phyloP scores from a whole-genome alignment of 108 stramenopile species.

The Skeletonema grethae region DNA sequence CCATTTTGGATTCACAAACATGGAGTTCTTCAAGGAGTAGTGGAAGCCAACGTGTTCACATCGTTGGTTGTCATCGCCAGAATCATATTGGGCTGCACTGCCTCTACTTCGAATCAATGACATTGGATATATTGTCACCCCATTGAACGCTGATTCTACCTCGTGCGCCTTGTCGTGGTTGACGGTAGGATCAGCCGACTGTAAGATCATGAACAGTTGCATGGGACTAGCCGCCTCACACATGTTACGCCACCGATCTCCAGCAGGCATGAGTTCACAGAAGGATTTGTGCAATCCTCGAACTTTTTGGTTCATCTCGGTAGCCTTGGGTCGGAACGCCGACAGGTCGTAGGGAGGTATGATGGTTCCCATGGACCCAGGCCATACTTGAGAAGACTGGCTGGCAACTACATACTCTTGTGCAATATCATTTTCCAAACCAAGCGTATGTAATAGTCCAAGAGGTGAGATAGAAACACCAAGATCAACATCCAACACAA shows the following conservation, averaged over 20 bases:
- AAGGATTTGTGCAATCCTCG: slow-evolving; percentile 44
- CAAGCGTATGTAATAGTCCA: slow-evolving; percentile 52
- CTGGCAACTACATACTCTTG: slow-evolving; percentile 41
- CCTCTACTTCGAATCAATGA: slow-evolving; percentile 33
- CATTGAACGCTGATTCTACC: slow-evolving; percentile 52
- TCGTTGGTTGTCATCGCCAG: slow-evolving; percentile 52
- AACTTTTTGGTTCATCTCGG: slow-evolving; percentile 27
- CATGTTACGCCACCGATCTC: slow-evolving; percentile 59
- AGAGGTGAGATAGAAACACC: slow-evolving; percentile 44
- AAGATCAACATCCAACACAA: slow-evolving; percentile 54
- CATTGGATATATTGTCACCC: slow-evolving; percentile 52
- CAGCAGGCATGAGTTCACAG: slow-evolving; percentile 53
- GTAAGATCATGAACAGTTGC: slow-evolving; percentile 53
- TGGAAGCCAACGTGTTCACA: slow-evolving; percentile 65
- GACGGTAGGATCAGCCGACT: slow-evolving; percentile 24
- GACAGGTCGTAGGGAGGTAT: slow-evolving; percentile 60
- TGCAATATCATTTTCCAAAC: slow-evolving; percentile 35
- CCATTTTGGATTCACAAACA: slow-evolving; percentile 65
- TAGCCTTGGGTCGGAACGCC: slow-evolving; percentile 47
- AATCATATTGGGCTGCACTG: slow-evolving; percentile 42
- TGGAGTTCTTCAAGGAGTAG: slow-evolving; percentile 31
- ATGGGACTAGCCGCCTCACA: slow-evolving; percentile 58
- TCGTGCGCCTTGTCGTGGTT: slow-evolving; percentile 32
- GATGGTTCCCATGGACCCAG: slow-evolving; percentile 54
- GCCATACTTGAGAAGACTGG: slow-evolving; percentile 46